A percentile compares a stretch with the other conserved stretches of the same genome.
Evolutionary conservation across 768 basidiomycete genomes (phyloP).

Genomic region (Mycena haematopus): DNA sequence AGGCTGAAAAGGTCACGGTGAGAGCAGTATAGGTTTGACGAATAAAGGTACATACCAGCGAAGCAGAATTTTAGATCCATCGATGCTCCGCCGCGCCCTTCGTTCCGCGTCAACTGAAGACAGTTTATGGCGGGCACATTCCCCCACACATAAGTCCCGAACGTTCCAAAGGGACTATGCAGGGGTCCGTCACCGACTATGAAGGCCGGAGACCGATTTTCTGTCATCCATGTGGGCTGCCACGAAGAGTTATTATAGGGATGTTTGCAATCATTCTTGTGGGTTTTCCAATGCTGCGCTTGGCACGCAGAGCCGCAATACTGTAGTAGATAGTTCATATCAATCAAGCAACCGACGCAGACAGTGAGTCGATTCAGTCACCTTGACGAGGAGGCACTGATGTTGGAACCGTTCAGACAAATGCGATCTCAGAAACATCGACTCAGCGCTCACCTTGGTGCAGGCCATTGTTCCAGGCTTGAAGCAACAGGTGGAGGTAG

Average conservation of each 20-base stretch:
- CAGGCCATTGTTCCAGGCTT: conserved; percentile 10
- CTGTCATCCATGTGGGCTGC: conserved; percentile 43
- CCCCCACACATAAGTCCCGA: conserved; percentile 33
- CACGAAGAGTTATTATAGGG: conserved; percentile 36
- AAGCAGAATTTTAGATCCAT: conserved; percentile 44
- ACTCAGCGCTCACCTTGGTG: conserved; percentile 2
- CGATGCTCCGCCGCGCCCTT: conserved; percentile 32
- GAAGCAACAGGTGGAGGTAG: not conserved
- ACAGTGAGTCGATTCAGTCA: not conserved
- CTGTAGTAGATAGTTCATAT: not conserved
- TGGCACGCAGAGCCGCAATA: conserved; percentile 33
- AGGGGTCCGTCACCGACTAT: not conserved
- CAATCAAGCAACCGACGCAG: not conserved
- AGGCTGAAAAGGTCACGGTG: conserved; percentile 33
- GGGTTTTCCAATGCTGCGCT: conserved; percentile 43
- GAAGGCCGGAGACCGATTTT: conserved; percentile 36
- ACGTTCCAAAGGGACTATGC: conserved; percentile 4
- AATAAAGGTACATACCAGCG: conserved; percentile 33
- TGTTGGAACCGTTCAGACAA: not conserved
- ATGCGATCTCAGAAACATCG: not conserved
- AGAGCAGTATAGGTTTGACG: not conserved
- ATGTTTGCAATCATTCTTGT: conserved; percentile 44
- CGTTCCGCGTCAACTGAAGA: conserved; percentile 39
- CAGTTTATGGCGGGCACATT: conserved; percentile 41
- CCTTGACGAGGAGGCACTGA: conserved; percentile 7